These are phyloP conservation scores for Monilinia fructigena DNA, from an alignment of 2,329 filamentous ascomycete species.

Conservation along the genomic window DNA sequence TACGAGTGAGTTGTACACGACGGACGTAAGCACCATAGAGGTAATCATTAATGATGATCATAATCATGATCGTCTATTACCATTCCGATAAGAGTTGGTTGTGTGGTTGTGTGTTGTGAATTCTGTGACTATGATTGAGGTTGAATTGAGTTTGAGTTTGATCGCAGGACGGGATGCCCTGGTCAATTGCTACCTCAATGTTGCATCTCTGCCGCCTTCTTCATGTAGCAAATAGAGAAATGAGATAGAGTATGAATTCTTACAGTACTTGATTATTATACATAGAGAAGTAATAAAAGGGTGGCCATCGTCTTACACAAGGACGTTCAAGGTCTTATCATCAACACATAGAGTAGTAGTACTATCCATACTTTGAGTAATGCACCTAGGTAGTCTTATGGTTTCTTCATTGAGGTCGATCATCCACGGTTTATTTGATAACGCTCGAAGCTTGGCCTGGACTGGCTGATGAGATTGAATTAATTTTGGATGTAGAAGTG, in stretches of 20 bases:
- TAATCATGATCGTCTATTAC: neutral
- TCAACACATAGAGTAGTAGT: neutral
- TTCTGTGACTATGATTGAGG: neutral
- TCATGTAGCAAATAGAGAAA: neutral
- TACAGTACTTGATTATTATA: neutral
- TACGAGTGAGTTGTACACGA: slow-evolving; percentile 1
- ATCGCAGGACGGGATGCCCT: slow-evolving; percentile 3
- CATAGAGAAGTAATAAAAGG: neutral
- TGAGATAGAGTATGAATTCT: neutral
- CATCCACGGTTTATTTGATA: neutral
- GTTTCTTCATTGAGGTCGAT: neutral
- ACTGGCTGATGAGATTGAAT: neutral
- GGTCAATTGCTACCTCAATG: slow-evolving; percentile 5
- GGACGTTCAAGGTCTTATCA: neutral
- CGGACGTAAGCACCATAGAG: slow-evolving; percentile 13
- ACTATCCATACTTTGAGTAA: neutral
- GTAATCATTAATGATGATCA: slow-evolving; percentile 9
- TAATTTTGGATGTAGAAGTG: neutral
- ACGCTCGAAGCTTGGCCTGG: slow-evolving; percentile 5
- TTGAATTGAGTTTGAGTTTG: neutral
- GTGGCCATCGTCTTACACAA: slow-evolving; percentile 1
- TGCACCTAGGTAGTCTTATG: too few species aligned
- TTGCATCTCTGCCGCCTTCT: slow-evolving; percentile 13
- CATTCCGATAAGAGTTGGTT: slow-evolving; percentile 12
- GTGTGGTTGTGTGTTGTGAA: neutral